Evolutionary conservation across 495 filamentous ascomycete species (phyloP), one percentile per base, ranked within the genome.

Genomic region (Tuber borchii): DNA sequence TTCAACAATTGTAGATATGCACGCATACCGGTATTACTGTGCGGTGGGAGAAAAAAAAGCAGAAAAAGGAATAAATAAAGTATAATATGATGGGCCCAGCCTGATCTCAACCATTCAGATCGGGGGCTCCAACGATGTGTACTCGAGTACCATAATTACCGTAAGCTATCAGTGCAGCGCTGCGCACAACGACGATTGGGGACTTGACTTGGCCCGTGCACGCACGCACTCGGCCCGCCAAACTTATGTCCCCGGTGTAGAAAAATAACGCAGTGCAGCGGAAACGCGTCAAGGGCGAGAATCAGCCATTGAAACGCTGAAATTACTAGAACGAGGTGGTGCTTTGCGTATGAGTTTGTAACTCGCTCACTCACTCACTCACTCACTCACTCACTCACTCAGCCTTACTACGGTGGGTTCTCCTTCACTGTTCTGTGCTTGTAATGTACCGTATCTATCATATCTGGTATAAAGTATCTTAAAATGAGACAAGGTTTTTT

Each of bases 231-330:
- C 51, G 12, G n/a, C 51, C 51, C 51, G n/a, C n/a, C n/a, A 61
- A 61, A 61, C 1, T 16, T 14, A 26, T 4, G 51, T 56, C 10
- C 51, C 8, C 51, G 51, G 10, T 61, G n/a, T 12, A 31, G 26
- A n/a, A 56, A 61, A 61, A 61, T 61, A 12, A n/a, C 51, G 51
- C 51, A 61, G 51, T n/a, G 51, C 51, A 61, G 51, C 51, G 51
- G 51, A 31, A 26, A 61, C 26, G 51, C 51, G n/a, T 14, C 14
- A 16, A 61, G 31, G 51, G 51, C n/a, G 51, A 2, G n/a, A 61
- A 14, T 31, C 51, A 31, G 3, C n/a, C 51, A n/a, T 31, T 61
- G 2, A 61, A 61, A 31, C 31, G n/a, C 31, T 31, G n/a, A 61
- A 6, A 61, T 31, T 61, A 9, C 51, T 9, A 4, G 12, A 61